Percentiles rank a stretch among this genome's conserved stretches.
phyloP scores from a whole-genome alignment of 768 basidiomycete genomes.

The Favolaschia claudopus region DNA sequence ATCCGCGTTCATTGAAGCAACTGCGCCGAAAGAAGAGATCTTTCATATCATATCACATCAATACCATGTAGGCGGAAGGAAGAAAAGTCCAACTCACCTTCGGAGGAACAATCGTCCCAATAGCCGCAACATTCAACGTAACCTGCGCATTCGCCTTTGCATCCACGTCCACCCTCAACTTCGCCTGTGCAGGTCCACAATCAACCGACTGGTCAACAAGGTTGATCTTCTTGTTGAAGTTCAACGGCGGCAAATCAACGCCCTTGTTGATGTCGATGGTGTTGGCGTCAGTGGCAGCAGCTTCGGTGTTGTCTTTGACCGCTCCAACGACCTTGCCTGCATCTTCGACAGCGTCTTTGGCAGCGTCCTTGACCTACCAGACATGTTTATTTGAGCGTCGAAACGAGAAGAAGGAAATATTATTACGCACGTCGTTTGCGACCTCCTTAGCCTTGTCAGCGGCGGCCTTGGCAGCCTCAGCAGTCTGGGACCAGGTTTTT shows the following conservation, averaged over 20 bases:
- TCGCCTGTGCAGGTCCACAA: neutral
- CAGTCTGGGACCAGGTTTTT: neutral
- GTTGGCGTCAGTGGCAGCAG: constrained; percentile 3
- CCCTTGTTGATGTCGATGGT: constrained; percentile 13
- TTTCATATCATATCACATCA: no score
- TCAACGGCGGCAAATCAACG: constrained; percentile 13
- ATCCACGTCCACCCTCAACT: constrained; percentile 16
- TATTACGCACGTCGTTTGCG: no score
- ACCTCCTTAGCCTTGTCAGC: neutral
- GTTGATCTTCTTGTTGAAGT: constrained; percentile 21
- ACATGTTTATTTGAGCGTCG: no score
- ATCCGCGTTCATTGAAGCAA: constrained; percentile 23
- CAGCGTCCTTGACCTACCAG: neutral
- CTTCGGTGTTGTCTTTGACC: neutral
- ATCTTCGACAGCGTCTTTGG: constrained; percentile 9
- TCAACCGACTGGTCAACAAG: constrained; percentile 5
- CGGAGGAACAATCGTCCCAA: constrained; percentile 40
- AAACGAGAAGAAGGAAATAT: no score
- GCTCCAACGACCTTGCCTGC: constrained; percentile 3
- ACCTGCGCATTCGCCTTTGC: constrained; percentile 16
- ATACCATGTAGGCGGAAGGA: no score
- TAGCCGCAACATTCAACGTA: constrained; percentile 29
- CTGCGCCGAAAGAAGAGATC: constrained; percentile 19
- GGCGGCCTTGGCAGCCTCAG: neutral
- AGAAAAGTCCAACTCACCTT: constrained; percentile 3